Evolutionary conservation across 768 basidiomycete species (phyloP), one percentile per base, ranked within the genome.

Genomic region (Mycena floridula): DNA sequence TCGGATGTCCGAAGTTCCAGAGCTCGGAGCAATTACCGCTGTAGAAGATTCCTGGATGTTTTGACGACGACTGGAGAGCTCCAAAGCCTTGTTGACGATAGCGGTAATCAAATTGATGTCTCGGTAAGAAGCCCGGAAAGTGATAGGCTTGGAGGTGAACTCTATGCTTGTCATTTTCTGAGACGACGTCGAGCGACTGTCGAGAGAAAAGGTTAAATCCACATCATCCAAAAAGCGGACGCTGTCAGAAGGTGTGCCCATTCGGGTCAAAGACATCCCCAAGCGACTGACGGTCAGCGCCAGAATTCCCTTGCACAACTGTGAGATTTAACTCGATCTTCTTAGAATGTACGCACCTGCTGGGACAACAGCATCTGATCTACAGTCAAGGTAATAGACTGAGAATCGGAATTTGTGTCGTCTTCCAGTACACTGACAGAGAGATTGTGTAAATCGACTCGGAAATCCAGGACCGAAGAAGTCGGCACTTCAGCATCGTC

Each of bases 201-300:
- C 94, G 46, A 96, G 65, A 7, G 93, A 85, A 36, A 95, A 71
- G 0, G 91, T 88, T 38, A 95, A 56, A 59, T 96, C 90, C 41
- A 96, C 70, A 48, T 97, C 88, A 58, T 99, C 96, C 51, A 99
- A 70, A 66, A 99, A 92, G 37, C 90, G 81, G 40, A 94, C 91
- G 39, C 77, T 82, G 50, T 98, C 94, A 0, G 80, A 70, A 37
- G 79, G 71, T 50, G 76, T 75, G 50, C 89, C 89, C 93, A 99
- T 98, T 23, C 76, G 75, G 48, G 83, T 79, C 24, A 99, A 71
- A 3, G 92, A 96, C 95, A 99, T 98, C 18, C 96, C 96, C 7
- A 97, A 72, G 24, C 75, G 77, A 43, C 74, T 80, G 25, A 97
- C 68, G 26, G 77, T 91, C 44, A 98, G 66, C 2, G 93, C 89